Percentiles rank a stretch among this genome's conserved stretches.
Evolutionary conservation across 352 stramenopile genomes (phyloP).

Genomic region (Phytopythium helicoides): DNA sequence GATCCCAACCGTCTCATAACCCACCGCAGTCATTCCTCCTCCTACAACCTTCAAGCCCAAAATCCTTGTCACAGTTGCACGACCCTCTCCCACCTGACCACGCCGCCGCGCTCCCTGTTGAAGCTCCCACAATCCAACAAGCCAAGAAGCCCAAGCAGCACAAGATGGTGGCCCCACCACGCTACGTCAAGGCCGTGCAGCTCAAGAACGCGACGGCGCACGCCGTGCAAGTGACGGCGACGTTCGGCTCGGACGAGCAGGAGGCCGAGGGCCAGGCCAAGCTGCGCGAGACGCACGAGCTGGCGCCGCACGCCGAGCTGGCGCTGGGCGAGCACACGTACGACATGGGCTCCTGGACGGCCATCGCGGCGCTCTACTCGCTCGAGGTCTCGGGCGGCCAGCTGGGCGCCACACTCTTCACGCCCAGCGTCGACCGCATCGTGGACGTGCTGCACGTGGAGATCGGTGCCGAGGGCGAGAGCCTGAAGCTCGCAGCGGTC

Average conservation of each 20-base stretch:
- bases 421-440: constrained; percentile 47
- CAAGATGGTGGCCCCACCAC: constrained; percentile 45
- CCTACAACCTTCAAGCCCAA: too few relatives aligned
- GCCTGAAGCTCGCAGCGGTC: constrained; percentile 35
- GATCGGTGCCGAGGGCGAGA: constrained; percentile 34
- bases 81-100: too few relatives aligned
- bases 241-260: constrained; percentile 71
- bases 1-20: too few relatives aligned
- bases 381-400: constrained; percentile 44
- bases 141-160: constrained; percentile 6
- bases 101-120: too few relatives aligned
- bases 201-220: constrained; percentile 70
- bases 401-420: constrained; percentile 45
- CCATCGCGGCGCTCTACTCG: constrained; percentile 51
- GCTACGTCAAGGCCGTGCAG: constrained; percentile 71
- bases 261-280: constrained; percentile 64
- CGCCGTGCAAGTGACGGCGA: constrained; percentile 50
- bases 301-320: constrained; percentile 34
- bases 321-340: constrained; percentile 64
- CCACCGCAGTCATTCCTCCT: too few relatives aligned
- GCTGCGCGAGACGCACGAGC: constrained; percentile 50
- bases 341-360: constrained; percentile 79
- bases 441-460: constrained; percentile 64
- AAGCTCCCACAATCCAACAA: too few relatives aligned
- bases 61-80: too few relatives aligned